Conservation (phyloP, 2,329 filamentous ascomycete species). For the Pezicula rhizophila region DNA sequence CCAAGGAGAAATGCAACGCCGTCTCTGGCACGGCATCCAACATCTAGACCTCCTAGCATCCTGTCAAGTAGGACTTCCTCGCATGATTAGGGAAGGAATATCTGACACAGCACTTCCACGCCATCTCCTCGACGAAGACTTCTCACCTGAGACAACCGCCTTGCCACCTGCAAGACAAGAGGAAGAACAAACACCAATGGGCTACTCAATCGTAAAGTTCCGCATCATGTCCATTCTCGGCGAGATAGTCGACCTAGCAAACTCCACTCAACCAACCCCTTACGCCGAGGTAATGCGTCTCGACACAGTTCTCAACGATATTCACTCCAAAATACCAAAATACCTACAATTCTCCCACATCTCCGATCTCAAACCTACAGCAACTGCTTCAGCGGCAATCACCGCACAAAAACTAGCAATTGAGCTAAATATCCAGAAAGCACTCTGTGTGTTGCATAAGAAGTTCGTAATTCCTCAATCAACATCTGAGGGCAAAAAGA, state of each 20-base stretch:
- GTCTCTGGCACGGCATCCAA: slow-evolving; percentile 46
- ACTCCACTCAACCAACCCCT: slow-evolving; percentile 39
- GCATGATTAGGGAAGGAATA: slow-evolving; percentile 58
- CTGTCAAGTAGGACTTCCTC: slow-evolving; percentile 62
- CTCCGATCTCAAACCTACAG: slow-evolving; percentile 34
- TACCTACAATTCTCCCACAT: slow-evolving; percentile 42
- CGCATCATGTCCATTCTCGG: slow-evolving; percentile 42
- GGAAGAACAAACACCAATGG: slow-evolving; percentile 50
- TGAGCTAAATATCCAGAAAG: slow-evolving; percentile 18
- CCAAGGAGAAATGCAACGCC: slow-evolving; percentile 56
- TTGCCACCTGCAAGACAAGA: slow-evolving; percentile 50
- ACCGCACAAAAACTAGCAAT: slow-evolving; percentile 42
- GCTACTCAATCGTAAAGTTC: slow-evolving; percentile 46
- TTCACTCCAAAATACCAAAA: slow-evolving; percentile 37
- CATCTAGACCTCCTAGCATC: slow-evolving; percentile 59
- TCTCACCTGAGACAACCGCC: slow-evolving; percentile 46
- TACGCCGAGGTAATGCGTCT: slow-evolving; percentile 45
- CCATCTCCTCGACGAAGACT: slow-evolving; percentile 61
- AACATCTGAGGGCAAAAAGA: slow-evolving; percentile 40
- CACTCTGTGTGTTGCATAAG: slow-evolving; percentile 18
- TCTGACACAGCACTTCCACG: slow-evolving; percentile 55
- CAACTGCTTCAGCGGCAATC: slow-evolving; percentile 34
- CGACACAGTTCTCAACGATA: slow-evolving; percentile 39
- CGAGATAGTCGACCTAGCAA: slow-evolving; percentile 44
- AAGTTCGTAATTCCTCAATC: slow-evolving; percentile 32